These are phyloP conservation scores for Scorias spongiosa DNA, from an alignment of 2,329 filamentous ascomycete genomes.

Conservation along the genomic window DNA sequence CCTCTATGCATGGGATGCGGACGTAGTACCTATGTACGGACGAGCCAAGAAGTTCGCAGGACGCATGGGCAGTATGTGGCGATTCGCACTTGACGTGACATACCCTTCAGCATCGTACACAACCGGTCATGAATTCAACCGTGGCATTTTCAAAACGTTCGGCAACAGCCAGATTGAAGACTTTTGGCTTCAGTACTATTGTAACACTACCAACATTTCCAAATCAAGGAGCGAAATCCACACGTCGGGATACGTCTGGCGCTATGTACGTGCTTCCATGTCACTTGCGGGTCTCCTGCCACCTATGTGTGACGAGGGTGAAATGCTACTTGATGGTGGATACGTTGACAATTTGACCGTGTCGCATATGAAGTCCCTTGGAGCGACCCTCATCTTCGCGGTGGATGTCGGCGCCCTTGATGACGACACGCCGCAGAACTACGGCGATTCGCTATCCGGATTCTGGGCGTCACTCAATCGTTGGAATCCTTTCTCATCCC, in stretches of 20 bases:
- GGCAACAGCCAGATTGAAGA: slow-evolving; percentile 95
- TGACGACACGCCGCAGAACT: slow-evolving; percentile 79
- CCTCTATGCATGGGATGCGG: slow-evolving; percentile 87
- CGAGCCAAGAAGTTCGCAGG: slow-evolving; percentile 94
- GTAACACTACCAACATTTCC: slow-evolving; percentile 98
- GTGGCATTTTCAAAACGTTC: slow-evolving; percentile 96
- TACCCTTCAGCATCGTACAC: slow-evolving; percentile 96
- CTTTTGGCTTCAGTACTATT: slow-evolving; percentile 98
- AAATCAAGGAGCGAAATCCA: slow-evolving; percentile 86
- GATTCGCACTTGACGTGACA: slow-evolving; percentile 90
- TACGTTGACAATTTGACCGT: slow-evolving; percentile 97
- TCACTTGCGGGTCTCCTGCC: slow-evolving; percentile 83
- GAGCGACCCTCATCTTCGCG: slow-evolving; percentile 87
- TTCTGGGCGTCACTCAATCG: slow-evolving; percentile 91
- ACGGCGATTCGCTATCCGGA: slow-evolving; percentile 86
- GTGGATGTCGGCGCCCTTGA: slow-evolving; percentile 88
- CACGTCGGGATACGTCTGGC: slow-evolving; percentile 92
- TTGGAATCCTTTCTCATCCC: slow-evolving; percentile 87
- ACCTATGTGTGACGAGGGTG: slow-evolving; percentile 89
- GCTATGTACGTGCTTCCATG: slow-evolving; percentile 94
- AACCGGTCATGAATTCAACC: slow-evolving; percentile 96
- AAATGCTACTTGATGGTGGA: slow-evolving; percentile 89
- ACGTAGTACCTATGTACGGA: slow-evolving; percentile 93
- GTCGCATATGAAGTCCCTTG: slow-evolving; percentile 88
- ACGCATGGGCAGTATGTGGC: slow-evolving; percentile 98